Percentiles rank a stretch among this genome's conserved stretches.
These are phyloP conservation scores for Mycena latifolia DNA, from an alignment of 768 basidiomycete genomes.

Conservation along the genomic window DNA sequence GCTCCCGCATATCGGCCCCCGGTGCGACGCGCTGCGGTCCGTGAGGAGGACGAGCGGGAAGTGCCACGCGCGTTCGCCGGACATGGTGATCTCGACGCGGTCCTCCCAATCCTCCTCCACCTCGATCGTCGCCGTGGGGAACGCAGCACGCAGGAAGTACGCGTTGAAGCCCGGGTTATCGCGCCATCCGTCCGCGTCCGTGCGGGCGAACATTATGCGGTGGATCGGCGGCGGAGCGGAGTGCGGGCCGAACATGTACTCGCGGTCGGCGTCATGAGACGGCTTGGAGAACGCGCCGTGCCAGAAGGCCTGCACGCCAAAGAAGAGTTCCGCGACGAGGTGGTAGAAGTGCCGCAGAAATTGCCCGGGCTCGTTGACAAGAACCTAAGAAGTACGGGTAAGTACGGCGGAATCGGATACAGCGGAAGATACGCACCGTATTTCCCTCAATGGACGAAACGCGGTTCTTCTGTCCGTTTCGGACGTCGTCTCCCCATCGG, in stretches of 20 bases:
- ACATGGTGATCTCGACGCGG: conserved; percentile 53
- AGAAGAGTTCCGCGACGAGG: conserved; percentile 83
- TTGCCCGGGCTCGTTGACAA: conserved; percentile 79
- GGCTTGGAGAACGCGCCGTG: conserved; percentile 58
- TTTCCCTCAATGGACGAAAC: conserved; percentile 80
- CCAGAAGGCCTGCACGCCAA: conserved; percentile 85
- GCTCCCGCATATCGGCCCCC: conserved; percentile 72
- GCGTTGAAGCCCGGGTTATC: conserved; percentile 83
- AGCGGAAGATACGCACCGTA: conserved; percentile 61
- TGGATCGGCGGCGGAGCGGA: conserved; percentile 64
- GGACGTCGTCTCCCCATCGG: conserved; percentile 66
- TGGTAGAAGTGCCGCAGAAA: conserved; percentile 93
- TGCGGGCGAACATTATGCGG: conserved; percentile 80
- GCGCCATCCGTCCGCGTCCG: conserved; percentile 73
- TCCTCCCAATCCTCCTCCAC: conserved; percentile 80
- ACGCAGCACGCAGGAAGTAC: conserved; percentile 80
- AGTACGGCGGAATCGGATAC: neutral
- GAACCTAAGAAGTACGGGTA: conserved; percentile 50
- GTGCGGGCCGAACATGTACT: conserved; percentile 29
- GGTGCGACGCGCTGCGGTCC: conserved; percentile 83
- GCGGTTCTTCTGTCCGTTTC: conserved; percentile 52
- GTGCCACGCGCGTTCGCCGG: conserved; percentile 66
- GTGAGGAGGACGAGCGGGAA: conserved; percentile 78
- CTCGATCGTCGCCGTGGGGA: conserved; percentile 79
- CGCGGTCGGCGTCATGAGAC: conserved; percentile 36